Base-by-base conservation (phyloP, 225 moss, liverwort and hornwort genomes). In the Bryoerythrophyllum caledonicum region DNA sequence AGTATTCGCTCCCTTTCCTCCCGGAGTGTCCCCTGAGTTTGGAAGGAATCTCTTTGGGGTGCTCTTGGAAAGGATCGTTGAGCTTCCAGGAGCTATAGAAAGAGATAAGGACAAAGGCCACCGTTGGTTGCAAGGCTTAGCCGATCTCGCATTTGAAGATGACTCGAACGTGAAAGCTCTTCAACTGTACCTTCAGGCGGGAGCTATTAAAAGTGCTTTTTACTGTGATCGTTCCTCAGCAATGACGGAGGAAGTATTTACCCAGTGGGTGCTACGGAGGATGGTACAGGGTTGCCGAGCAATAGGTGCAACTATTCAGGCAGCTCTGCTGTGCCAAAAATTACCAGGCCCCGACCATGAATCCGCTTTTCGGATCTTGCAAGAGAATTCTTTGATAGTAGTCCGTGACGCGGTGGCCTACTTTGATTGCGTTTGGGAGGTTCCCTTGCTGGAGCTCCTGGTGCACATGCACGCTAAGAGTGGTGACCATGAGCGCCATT, bases 391-490 rank as follows among this genome's bases (percentile, higher is more conserved):
- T 17, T 78, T 92, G 60, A 94, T 95, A 73, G 93, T 92, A 76
- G 93, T 90, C 32, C 86, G 90, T 27, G 99, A 99, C 82, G 95
- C 99, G 61, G 90, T 92, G 65, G 86, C 99, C 3, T 99, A 99
- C 59, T 99, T 99, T 65, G 95, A 95, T 71, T 95, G 95, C 82
- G 61, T 99, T 30, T 99, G 99, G 99, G 99, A 99, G 93, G 95
- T 99, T 49, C 95, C 95, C 32, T 90, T 99, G 71, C 82, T 99
- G 80, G 99, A 99, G 85, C 91, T 99, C 69, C 87, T 99, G 3
- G 95, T 99, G 54, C 83, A 95, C 77, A 79, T 99, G 89, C 95
- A 99, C 71, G 87, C 95, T 30, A 95, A 88, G 78, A 86, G 90
- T 68, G 99, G 99, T 80, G 99, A 99, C 74, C 89, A 99, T 65